Conservation (phyloP, 2,329 filamentous ascomycete species). For the Chaetoscypha palmicola region DNA sequence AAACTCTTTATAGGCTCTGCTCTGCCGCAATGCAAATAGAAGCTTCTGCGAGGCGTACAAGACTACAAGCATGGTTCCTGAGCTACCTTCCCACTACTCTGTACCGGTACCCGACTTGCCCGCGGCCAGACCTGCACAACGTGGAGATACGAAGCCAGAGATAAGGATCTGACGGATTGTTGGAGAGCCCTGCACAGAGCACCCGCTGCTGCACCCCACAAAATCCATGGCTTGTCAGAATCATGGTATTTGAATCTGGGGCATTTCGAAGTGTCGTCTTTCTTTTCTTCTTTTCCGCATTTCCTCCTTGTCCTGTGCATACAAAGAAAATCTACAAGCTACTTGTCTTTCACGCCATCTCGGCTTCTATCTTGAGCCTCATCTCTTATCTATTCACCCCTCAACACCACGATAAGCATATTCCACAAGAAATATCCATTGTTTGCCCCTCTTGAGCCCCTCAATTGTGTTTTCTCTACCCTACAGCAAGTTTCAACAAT, state of each 20-base stretch:
- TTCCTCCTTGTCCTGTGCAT: constrained; percentile 7
- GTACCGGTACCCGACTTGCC: constrained; percentile 1
- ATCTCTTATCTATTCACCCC: constrained; percentile 14
- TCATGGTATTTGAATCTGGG: constrained; percentile 2
- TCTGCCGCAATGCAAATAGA: too few species aligned
- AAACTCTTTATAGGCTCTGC: constrained; percentile 13
- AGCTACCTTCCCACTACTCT: background rate
- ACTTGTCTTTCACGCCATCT: constrained; percentile 2
- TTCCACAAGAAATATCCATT: constrained; percentile 6
- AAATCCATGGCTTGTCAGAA: constrained; percentile 3
- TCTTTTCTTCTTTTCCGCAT: constrained; percentile 10
- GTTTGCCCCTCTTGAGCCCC: constrained; percentile 1
- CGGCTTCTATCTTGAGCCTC: constrained; percentile 1
- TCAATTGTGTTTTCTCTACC: constrained; percentile 2
- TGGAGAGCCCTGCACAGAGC: constrained; percentile 8
- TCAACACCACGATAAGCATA: constrained; percentile 24
- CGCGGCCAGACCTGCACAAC: background rate
- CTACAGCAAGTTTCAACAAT: background rate
- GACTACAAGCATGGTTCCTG: background rate
- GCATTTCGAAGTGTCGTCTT: constrained; percentile 3
- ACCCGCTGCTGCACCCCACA: constrained; percentile 23
- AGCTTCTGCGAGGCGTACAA: too few species aligned
- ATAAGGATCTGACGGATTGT: constrained; percentile 21
- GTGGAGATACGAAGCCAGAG: constrained; percentile 12
- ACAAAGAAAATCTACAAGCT: background rate